These are phyloP conservation scores for Poa annua DNA, from an alignment of 176 grass and related monocot species.

Conservation along the genomic window DNA sequence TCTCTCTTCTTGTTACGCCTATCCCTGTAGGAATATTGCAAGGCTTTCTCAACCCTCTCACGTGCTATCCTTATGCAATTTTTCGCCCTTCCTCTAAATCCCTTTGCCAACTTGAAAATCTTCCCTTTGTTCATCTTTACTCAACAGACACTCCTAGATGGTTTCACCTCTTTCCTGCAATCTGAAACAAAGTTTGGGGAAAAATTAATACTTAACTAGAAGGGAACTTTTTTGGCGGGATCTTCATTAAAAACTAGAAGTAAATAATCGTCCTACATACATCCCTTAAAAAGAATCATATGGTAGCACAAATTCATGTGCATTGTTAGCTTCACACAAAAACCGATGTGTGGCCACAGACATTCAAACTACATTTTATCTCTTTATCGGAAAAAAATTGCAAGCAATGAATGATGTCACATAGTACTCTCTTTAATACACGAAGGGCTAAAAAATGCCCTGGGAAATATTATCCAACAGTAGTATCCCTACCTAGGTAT, in stretches of 20 bases:
- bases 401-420: background rate
- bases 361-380: background rate
- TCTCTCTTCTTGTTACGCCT: slow-evolving; percentile 96
- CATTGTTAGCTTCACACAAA: slow-evolving; percentile 11
- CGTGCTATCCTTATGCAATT: slow-evolving; percentile 96
- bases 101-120: slow-evolving; percentile 96
- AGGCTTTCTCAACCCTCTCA: slow-evolving; percentile 94
- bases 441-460: background rate
- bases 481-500: background rate
- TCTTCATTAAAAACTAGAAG: background rate
- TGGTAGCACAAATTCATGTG: background rate
- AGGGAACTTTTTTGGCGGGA: background rate
- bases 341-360: background rate
- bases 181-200: background rate
- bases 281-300: background rate
- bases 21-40: slow-evolving; percentile 93
- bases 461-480: background rate
- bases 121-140: slow-evolving; percentile 87
- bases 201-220: slow-evolving; percentile 19
- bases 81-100: slow-evolving; percentile 88
- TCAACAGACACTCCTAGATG: background rate
- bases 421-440: background rate
- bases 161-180: background rate
- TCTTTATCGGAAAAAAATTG: background rate
- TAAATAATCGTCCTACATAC: background rate